Evolutionary conservation across 2,329 filamentous ascomycete genomes (phyloP).

Genomic region (Juglanconis sp.): DNA sequence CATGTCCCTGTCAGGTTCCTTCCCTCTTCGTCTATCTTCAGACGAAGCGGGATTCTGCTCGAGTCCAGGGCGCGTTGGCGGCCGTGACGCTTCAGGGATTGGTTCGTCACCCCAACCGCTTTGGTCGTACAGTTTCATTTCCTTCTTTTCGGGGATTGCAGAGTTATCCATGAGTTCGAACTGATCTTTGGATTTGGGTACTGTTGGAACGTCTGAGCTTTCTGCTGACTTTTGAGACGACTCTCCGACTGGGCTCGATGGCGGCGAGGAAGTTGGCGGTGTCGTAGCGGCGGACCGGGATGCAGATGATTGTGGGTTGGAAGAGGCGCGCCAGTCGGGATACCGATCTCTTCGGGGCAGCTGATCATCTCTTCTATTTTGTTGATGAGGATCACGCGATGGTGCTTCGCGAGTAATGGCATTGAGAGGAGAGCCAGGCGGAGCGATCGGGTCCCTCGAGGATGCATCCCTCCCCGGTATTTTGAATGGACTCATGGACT

Average conservation of each 20-base stretch:
- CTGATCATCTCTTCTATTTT: not conserved
- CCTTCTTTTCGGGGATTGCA: not conserved
- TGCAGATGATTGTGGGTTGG: not conserved
- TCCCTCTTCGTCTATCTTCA: not conserved
- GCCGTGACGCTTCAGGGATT: not conserved
- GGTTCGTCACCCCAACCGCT: not conserved
- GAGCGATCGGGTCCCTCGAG: not conserved
- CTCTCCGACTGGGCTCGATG: no score
- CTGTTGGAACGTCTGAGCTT: not conserved
- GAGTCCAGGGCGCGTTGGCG: not conserved
- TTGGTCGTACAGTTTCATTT: no score
- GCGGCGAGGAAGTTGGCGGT: no score
- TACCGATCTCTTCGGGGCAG: not conserved
- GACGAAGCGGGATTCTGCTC: not conserved
- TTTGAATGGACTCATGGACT: conserved; percentile 16
- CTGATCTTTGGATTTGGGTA: not conserved
- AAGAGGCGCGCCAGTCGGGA: not conserved
- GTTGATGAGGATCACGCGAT: no score
- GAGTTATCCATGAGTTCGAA: not conserved
- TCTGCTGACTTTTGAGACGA: not conserved
- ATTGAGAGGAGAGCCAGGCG: not conserved
- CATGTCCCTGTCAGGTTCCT: not conserved
- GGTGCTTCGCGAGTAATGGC: not conserved
- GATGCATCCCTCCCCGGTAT: not conserved
- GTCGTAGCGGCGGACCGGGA: no score